Base-by-base conservation (phyloP, 164 flowering plant genomes). In the Euptelea pleiosperma region DNA sequence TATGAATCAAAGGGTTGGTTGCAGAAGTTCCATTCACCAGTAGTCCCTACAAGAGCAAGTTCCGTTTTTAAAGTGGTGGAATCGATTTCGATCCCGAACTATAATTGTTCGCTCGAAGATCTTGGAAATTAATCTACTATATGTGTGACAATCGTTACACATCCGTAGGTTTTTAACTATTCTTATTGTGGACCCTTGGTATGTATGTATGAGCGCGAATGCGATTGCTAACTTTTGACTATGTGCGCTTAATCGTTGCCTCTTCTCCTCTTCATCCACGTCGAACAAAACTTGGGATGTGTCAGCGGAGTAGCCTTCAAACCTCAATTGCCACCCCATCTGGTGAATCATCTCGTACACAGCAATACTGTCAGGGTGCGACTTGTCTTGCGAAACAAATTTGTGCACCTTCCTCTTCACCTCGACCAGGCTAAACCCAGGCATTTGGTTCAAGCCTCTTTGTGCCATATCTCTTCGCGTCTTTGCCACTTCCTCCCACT, bases 191-290 rank as follows among this genome's bases (percentile, higher is more conserved):
- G 86, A 76, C 0, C 79, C 82, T 34, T 64, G 47, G 37, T 77
- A 57, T 35, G 87, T 74, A 60, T 77, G 62, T 48, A 91, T 66
- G 12, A 88, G 80, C 4, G 82, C 82, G 63, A 77, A 88, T 18
- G 96, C 93, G 19, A 86, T 76, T 7, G 98, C 98, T 55, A 88
- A 36, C 77, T 88, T 91, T 57, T 86, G 94, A 52, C 92, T 79
- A 43, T 86, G 96, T 45, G 70, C 68, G 35, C 73, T 73, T 63
- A 91, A 57, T 62, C 80, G 71, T 52, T 70, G 52, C 55, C 65
- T 75, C 79, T 88, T 86, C 64, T 83, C 93, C 55, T 82, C 87
- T 55, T 86, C 98, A 46, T 79, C 86, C 26, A 73, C 84, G 59
- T 84, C 75, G 21, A 79, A 57, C 74, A 81, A 33, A 22, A 84